phyloP scores from a whole-genome alignment of 805 yeast genomes.

The Ogataea saltuana region DNA sequence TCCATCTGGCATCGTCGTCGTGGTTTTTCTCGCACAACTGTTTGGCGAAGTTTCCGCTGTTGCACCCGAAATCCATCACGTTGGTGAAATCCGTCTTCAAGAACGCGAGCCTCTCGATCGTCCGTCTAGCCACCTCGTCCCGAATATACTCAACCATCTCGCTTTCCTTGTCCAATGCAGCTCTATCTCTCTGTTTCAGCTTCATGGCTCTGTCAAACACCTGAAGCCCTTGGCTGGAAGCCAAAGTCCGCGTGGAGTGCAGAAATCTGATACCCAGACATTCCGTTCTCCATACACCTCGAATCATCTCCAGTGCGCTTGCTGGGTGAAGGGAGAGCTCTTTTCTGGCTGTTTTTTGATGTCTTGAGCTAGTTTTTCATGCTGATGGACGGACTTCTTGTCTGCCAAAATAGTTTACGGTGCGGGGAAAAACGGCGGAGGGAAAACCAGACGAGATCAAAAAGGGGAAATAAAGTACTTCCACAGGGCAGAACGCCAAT shows the following conservation, averaged over 20 bases:
- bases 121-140: constrained; percentile 69
- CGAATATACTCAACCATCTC: constrained; percentile 70
- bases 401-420: not conserved
- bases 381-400: too few species aligned
- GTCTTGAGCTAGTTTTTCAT: too few species aligned
- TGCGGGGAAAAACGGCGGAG: not conserved
- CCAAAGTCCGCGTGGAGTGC: constrained; percentile 5
- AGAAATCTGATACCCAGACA: constrained; percentile 4
- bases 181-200: constrained; percentile 55
- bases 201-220: constrained; percentile 69
- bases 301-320: too few species aligned
- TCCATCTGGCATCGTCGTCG: constrained; percentile 41
- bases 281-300: not conserved
- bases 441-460: too few species aligned
- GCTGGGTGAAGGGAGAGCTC: too few species aligned
- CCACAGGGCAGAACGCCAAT: not conserved
- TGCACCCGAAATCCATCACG: constrained; percentile 72
- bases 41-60: constrained; percentile 57
- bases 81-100: constrained; percentile 61
- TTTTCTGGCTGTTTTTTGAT: too few species aligned
- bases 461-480: not conserved
- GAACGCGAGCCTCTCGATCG: constrained; percentile 74
- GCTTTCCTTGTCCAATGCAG: constrained; percentile 46
- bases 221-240: constrained; percentile 16
- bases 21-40: constrained; percentile 40